Conservation (phyloP, 148 eudicot species). For the Salicornia ramosissima region DNA sequence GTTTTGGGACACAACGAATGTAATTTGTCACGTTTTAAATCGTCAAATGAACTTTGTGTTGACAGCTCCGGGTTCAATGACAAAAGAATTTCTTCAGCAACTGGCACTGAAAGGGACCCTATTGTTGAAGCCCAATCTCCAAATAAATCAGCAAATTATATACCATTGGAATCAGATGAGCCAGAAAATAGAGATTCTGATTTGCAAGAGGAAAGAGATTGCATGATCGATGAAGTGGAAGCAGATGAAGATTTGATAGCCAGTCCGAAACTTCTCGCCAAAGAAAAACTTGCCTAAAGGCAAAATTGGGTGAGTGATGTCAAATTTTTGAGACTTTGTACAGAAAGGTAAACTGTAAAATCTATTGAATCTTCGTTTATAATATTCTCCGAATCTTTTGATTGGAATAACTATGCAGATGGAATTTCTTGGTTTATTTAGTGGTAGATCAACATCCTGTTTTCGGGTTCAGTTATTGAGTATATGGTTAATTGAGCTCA, state of each 20-base stretch:
- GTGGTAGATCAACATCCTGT: conserved; percentile 16
- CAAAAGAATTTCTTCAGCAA: conserved; percentile 33
- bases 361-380: conserved; percentile 12
- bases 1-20: neutral
- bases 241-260: conserved; percentile 36
- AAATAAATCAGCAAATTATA: conserved; percentile 25
- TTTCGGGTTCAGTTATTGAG: conserved; percentile 13
- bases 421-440: conserved; percentile 1
- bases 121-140: conserved; percentile 32
- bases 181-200: conserved; percentile 26
- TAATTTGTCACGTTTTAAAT: conserved; percentile 21
- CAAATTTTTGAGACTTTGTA: conserved; percentile 44
- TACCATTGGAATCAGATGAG: conserved; percentile 26
- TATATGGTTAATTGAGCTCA: conserved; percentile 10
- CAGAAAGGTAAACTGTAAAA: conserved; percentile 38
- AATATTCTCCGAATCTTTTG: conserved; percentile 9
- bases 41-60: conserved; percentile 17
- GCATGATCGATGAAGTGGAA: conserved; percentile 25
- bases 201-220: conserved; percentile 26
- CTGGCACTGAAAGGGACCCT: conserved; percentile 34
- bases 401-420: conserved; percentile 19
- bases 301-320: conserved; percentile 34
- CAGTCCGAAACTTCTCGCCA: conserved; percentile 23
- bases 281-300: conserved; percentile 28
- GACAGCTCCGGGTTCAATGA: conserved; percentile 24